Percentiles rank a stretch among this genome's conserved stretches.
Conservation (phyloP, 257 asterid species). For the Ocimum tenuiflorum region DNA sequence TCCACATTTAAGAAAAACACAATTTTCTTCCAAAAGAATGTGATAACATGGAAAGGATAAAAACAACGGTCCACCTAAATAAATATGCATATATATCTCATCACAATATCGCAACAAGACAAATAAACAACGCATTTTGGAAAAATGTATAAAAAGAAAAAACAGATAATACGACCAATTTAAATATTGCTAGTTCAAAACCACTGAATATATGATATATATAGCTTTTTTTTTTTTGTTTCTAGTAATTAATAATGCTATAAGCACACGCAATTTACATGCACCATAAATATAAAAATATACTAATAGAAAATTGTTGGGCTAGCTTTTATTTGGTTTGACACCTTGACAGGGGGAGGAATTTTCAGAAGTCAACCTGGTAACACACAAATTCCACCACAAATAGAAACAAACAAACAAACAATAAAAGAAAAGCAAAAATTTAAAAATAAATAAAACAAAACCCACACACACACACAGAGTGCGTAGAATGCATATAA, state of each 20-base stretch:
- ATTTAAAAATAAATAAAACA: neutral
- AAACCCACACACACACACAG: neutral
- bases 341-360: conserved; percentile 14
- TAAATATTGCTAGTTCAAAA: conserved; percentile 12
- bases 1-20: conserved; percentile 20
- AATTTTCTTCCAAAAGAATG: neutral
- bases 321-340: conserved; percentile 15
- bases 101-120: conserved; percentile 24
- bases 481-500: neutral
- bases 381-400: conserved; percentile 1
- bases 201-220: neutral
- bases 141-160: neutral
- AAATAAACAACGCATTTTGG: conserved; percentile 18
- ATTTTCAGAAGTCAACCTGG: conserved; percentile 38
- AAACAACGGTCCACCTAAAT: conserved; percentile 13
- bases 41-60: neutral
- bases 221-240: neutral
- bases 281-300: no score
- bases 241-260: no score
- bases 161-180: conserved; percentile 15
- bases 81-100: conserved; percentile 1
- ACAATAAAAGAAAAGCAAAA: neutral
- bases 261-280: no score
- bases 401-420: neutral
- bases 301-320: no score